Conservation (phyloP, 2,329 filamentous ascomycete species). For the Penicillium sp. region DNA sequence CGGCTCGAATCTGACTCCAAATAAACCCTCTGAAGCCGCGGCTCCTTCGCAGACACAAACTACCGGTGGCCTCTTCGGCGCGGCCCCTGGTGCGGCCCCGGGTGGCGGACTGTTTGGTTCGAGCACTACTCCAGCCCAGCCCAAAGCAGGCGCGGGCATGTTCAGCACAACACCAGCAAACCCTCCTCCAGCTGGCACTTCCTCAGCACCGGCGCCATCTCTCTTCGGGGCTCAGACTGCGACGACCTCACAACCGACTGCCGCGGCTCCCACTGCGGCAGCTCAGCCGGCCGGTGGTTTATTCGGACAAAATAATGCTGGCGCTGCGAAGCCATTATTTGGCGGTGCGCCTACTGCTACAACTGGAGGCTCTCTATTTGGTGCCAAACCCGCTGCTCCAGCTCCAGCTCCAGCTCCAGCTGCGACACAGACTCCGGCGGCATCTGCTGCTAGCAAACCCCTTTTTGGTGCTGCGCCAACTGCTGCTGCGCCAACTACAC, state of each 20-base stretch:
- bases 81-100: constrained; percentile 22
- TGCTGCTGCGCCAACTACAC: constrained; percentile 17
- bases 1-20: constrained; percentile 32
- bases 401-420: constrained; percentile 25
- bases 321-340: constrained; percentile 27
- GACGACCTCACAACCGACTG: too few relatives aligned
- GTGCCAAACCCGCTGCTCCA: constrained; percentile 29
- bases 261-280: constrained; percentile 17
- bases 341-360: constrained; percentile 15
- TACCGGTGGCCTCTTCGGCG: constrained; percentile 31
- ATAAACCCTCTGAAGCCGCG: constrained; percentile 32
- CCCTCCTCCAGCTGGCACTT: constrained; percentile 38
- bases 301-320: constrained; percentile 22
- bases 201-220: constrained; percentile 26
- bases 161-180: constrained; percentile 45
- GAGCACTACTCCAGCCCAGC: constrained; percentile 39
- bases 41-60: constrained; percentile 28
- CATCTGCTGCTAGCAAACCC: constrained; percentile 25
- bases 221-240: constrained; percentile 22
- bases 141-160: constrained; percentile 24
- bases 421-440: constrained; percentile 16
- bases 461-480: constrained; percentile 23
- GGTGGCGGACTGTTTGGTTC: constrained; percentile 28
- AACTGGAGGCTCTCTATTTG: constrained; percentile 27
- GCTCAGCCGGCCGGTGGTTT: constrained; percentile 24